Base-by-base conservation (phyloP, 352 stramenopile species). In the Phytophthora idaei region DNA sequence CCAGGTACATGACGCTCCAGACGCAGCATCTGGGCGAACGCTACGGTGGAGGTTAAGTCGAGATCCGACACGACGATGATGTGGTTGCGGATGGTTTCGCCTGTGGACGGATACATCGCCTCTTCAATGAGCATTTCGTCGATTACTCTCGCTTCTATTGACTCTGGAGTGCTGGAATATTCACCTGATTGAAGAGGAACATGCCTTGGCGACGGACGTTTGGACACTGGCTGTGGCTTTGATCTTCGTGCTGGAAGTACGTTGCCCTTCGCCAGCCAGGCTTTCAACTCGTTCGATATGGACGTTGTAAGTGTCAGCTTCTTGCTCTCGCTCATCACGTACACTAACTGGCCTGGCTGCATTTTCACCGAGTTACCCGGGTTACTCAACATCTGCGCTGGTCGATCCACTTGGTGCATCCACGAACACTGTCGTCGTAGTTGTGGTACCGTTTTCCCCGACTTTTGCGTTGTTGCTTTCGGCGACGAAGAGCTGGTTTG, bases 301-400 rank as follows among this genome's bases (percentile, higher is more conserved):
- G 76, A 81, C 3, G 71, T 32, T 17, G 77, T 80, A 41, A 81
- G 69, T 11, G 76, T 84, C 28, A 89, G 64, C 27, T 78, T 83
- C 61, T 87, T 86, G 61, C 77, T 89, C 50, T 90, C 82, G 41
- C 82, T 89, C 59, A 90, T 67, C 32, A 90, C 70, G 64, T 90
- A 90, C 21, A 90, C 78, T 45, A 88, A 75, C 53, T 89, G 80
- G 2, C 74, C 76, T 2, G 65, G 32, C 8, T 42, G 52, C 56
- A 90, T 79, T 21, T 73, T 37, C 9, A 88, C 64, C 5, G 74
- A 81, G 39, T 63, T 74, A 3, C 82, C 80, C 5, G 82, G 82
- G 36, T 90, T 90, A 46, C 81, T 82, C 21, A 83, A 28, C 74
- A 75, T 76, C 32, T 62, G 58, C n/a, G 71, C 39, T 4, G 39